These are phyloP conservation scores for Mortierella sp. DNA, from an alignment of 371 early-diverging fungal species.

Conservation along the genomic window DNA sequence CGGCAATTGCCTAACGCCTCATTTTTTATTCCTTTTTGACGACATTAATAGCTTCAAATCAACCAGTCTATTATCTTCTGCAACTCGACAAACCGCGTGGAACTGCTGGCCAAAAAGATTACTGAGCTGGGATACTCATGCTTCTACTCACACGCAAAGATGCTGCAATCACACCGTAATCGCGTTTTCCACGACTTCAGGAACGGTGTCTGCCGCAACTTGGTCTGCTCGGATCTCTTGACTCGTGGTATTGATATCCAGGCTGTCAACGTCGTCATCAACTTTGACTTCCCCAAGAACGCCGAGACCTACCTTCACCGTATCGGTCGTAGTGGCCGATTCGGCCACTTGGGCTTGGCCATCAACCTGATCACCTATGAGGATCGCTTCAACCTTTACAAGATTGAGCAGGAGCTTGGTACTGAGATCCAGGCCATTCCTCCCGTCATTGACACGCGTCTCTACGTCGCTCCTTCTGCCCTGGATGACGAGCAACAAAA, in stretches of 20 bases:
- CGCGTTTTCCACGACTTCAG: conserved; percentile 99
- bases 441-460: conserved; percentile 90
- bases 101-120: conserved; percentile 97
- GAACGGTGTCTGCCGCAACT: conserved; percentile 94
- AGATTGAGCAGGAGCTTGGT: conserved; percentile 97
- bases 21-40: conserved; percentile 4
- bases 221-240: conserved; percentile 97
- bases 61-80: conserved; percentile 99
- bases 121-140: conserved; percentile 99
- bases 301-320: conserved; percentile 99
- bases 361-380: conserved; percentile 98
- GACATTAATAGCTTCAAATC: conserved; percentile 85
- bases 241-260: conserved; percentile 99
- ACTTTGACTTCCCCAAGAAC: conserved; percentile 99
- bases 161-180: conserved; percentile 98
- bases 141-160: conserved; percentile 98
- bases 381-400: conserved; percentile 95
- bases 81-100: conserved; percentile 98
- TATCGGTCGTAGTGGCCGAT: conserved; percentile 98
- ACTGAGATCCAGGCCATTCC: conserved; percentile 98
- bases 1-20: neutral
- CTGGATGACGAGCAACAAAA: conserved; percentile 67
- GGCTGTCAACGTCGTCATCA: conserved; percentile 99
- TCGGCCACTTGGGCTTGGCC: conserved; percentile 97
- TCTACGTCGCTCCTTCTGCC: conserved; percentile 86